A percentile compares a stretch with the other conserved stretches of the same genome.
phyloP scores from a whole-genome alignment of 1,284 basidiomycete species.

The Sphaerobolus stellatus region DNA sequence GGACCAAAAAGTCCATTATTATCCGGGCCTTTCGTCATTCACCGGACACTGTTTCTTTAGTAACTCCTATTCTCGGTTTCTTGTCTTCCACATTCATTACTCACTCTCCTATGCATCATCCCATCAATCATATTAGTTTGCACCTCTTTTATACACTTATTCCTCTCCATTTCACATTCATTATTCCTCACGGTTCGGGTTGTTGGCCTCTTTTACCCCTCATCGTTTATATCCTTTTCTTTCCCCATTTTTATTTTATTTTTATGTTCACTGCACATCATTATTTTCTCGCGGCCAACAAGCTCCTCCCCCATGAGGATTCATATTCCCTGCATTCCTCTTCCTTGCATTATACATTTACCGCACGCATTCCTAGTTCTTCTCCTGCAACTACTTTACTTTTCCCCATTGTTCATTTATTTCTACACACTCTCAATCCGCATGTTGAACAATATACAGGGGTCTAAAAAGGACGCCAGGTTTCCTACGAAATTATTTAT shows the following conservation, averaged over 20 bases:
- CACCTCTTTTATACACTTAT: constrained; percentile 40
- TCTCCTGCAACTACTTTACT: too few species aligned
- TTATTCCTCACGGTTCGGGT: constrained; percentile 6
- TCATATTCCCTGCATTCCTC: constrained; percentile 1
- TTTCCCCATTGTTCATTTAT: too few species aligned
- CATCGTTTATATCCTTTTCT: constrained; percentile 11
- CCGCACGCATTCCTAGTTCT: constrained; percentile 1
- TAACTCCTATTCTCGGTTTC: constrained; percentile 39
- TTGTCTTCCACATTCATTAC: constrained; percentile 12
- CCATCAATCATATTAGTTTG: constrained; percentile 54
- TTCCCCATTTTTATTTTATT: constrained; percentile 6
- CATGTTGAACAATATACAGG: too few species aligned
- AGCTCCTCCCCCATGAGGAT: constrained; percentile 10
- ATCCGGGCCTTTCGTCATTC: constrained; percentile 30
- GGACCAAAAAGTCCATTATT: constrained; percentile 55
- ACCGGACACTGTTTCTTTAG: constrained; percentile 7
- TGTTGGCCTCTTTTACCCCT: constrained; percentile 11
- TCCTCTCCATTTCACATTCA: constrained; percentile 5
- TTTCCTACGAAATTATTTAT: too few species aligned
- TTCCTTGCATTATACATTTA: too few species aligned
- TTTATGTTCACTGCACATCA: constrained; percentile 7
- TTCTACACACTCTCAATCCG: too few species aligned
- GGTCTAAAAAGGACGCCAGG: too few species aligned
- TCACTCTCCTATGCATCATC: constrained; percentile 46
- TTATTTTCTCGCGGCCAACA: constrained; percentile 11